These are phyloP conservation scores for Pythium aphanidermatum DNA, from an alignment of 352 stramenopile species.

Conservation along the genomic window DNA sequence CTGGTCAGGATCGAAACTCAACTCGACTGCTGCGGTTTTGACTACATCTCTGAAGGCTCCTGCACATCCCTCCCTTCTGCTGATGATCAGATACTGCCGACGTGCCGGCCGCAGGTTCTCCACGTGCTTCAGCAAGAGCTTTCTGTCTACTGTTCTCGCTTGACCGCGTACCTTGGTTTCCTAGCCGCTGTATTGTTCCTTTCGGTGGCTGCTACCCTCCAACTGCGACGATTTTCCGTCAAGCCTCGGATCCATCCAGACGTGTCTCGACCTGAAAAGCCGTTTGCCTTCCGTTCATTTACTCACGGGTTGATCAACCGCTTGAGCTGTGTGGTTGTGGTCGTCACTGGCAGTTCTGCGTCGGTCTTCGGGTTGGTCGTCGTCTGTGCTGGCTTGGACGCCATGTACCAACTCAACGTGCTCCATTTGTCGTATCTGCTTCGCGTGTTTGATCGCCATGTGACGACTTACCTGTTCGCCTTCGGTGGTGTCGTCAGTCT, in stretches of 20 bases:
- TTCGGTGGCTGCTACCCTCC: neutral
- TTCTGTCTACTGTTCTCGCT: neutral
- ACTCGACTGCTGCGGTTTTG: conserved; percentile 29
- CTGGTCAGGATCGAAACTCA: conserved; percentile 22
- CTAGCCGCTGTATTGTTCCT: conserved; percentile 3
- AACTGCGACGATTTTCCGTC: conserved; percentile 7
- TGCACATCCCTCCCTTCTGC: neutral
- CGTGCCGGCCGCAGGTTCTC: conserved; percentile 11
- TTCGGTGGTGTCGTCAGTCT: conserved; percentile 30
- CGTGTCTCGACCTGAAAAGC: neutral
- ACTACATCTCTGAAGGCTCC: conserved; percentile 5
- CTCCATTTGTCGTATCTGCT: conserved; percentile 57
- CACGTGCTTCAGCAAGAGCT: conserved; percentile 11
- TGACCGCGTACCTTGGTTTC: neutral
- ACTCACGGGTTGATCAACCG: conserved; percentile 9
- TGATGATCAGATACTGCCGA: neutral
- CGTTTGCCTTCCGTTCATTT: conserved; percentile 8
- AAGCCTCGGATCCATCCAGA: neutral
- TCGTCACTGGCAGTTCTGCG: conserved; percentile 18
- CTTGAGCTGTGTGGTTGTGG: conserved; percentile 6
- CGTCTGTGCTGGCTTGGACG: conserved; percentile 40
- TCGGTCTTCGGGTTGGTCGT: conserved; percentile 37
- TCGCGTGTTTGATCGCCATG: conserved; percentile 40
- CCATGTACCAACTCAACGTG: conserved; percentile 60
- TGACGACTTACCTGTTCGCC: conserved; percentile 42